These are phyloP conservation scores for Schizosaccharomyces versatilis DNA, from an alignment of 1,139 yeast genomes.

Conservation along the genomic window DNA sequence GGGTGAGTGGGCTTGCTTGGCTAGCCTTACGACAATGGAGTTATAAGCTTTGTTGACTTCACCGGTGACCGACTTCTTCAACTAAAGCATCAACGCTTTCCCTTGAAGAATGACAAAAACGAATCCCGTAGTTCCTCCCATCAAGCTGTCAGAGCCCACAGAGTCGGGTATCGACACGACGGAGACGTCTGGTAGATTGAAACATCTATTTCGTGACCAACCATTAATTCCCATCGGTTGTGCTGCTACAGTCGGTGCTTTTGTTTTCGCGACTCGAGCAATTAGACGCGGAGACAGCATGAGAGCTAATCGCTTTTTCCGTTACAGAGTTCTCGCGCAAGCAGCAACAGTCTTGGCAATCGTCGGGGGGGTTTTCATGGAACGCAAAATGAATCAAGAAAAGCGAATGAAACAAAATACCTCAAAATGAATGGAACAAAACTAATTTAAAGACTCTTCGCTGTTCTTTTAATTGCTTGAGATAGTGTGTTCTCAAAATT, in stretches of 20 bases:
- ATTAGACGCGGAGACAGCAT: neutral
- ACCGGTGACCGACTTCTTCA: neutral
- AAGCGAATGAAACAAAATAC: no score
- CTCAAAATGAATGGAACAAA: no score
- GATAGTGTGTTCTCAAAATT: no score
- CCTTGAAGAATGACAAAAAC: neutral
- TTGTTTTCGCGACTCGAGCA: neutral
- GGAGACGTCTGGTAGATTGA: neutral
- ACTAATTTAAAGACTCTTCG: no score
- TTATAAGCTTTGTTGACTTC: neutral
- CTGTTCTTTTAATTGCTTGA: no score
- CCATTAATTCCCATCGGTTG: constrained; percentile 1
- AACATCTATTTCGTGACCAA: neutral
- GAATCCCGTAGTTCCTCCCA: neutral
- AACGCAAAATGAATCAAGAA: no score
- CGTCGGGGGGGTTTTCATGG: neutral
- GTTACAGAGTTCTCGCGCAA: neutral
- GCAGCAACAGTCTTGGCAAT: neutral
- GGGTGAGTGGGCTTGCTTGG: neutral
- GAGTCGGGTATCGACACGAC: neutral
- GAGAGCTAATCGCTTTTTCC: neutral
- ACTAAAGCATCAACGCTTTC: neutral
- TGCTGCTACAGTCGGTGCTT: neutral
- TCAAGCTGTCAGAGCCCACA: neutral
- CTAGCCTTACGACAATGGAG: neutral